These are phyloP conservation scores for Ogataea ramenticola DNA, from an alignment of 805 yeast species.

Conservation along the genomic window DNA sequence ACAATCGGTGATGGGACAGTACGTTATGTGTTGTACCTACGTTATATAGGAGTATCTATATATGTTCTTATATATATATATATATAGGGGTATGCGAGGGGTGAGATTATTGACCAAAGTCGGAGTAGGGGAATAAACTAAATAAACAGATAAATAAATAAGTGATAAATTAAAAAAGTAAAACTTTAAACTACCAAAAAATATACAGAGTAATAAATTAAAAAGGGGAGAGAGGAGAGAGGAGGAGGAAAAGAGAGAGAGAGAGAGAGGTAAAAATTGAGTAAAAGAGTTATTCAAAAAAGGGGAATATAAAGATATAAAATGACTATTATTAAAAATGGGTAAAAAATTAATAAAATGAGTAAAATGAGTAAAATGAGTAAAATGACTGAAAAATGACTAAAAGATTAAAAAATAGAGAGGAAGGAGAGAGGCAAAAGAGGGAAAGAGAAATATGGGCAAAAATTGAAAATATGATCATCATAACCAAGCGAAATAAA, in stretches of 20 bases:
- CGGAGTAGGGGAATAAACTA: no score
- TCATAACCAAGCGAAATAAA: not conserved
- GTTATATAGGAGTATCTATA: no score
- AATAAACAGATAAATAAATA: no score
- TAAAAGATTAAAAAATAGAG: constrained; percentile 1
- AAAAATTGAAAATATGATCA: not conserved
- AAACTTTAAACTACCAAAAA: not conserved
- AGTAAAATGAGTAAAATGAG: constrained; percentile 25
- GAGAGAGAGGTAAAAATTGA: no score
- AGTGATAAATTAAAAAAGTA: not conserved
- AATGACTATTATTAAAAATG: constrained; percentile 1
- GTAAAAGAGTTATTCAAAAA: not conserved
- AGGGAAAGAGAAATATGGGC: not conserved
- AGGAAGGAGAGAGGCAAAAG: constrained; percentile 1
- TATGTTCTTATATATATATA: no score
- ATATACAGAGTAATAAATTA: no score
- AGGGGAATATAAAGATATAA: not conserved
- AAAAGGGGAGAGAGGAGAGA: not conserved
- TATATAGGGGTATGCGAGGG: not conserved
- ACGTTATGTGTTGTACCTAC: no score
- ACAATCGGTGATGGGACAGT: no score
- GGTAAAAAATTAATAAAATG: constrained; percentile 14
- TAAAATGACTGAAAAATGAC: constrained; percentile 14
- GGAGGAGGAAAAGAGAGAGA: not conserved
- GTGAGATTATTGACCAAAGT: no score